Base-by-base conservation (phyloP, 139 green algal species). In the Parachlorella kessleri region DNA sequence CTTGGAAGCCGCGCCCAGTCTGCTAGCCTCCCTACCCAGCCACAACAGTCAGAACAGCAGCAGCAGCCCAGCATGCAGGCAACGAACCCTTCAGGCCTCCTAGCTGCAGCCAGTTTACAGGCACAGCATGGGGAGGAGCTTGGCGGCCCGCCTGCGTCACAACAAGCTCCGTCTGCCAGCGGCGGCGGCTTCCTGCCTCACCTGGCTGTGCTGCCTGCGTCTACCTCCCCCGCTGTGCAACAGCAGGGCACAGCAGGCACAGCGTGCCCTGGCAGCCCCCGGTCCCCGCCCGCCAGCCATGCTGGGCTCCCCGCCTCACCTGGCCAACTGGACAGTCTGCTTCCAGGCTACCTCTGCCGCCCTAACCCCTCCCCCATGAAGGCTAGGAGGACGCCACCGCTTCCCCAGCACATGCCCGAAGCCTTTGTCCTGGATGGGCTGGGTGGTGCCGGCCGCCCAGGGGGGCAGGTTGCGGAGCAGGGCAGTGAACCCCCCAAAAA, bases 341-440 rank as follows among this genome's bases (percentile, higher is more conserved):
- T 94, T 4, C 90, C 90, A 3, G 90, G 90, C 18, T 94, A 93
- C 71, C 66, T 82, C 24, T 91, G 82, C 6, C 82, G 90, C 7
- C 90, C 90, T 21, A 78, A 93, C 70, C 75, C 74, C 6, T 88
- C 84, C 2, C 89, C 90, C 28, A 64, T 75, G 4, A 91, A 93
- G 67, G 5, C 7, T 6, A 14, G 23, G 7, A 73, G 38, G n/a
- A 7, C n/a, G 18, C 8, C 66, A 30, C 63, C 63, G 4, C 67
- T 8, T 32, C 36, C 8, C 28, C 26, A 8, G n/a, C 55, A 6
- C 48, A 3, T n/a, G n/a, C 37, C 55, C 0, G 30, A 66, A 8
- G 28, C 39, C 37, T 35, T 8, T 5, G 10, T 10, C 6, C 30
- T 30, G 23, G 40, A 32, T n/a, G 69, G 26, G 69, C 69, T 7